phyloP scores from a whole-genome alignment of 2,329 filamentous ascomycete genomes.

The Fusarium duplospermum region DNA sequence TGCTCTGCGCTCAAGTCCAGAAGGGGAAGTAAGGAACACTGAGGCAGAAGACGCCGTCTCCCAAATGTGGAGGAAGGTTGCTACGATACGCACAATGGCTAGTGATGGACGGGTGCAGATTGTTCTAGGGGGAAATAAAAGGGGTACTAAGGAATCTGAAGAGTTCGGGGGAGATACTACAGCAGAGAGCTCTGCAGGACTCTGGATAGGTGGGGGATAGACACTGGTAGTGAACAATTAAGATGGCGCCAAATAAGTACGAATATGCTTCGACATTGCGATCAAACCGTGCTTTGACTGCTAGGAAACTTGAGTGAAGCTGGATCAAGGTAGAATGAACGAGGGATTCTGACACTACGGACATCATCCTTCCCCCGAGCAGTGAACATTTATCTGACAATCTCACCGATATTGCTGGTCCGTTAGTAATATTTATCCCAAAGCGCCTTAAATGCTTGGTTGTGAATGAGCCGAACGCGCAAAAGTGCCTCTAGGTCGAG shows the following conservation, averaged over 20 bases:
- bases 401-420: background rate
- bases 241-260: background rate
- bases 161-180: background rate
- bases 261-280: background rate
- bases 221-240: background rate
- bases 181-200: background rate
- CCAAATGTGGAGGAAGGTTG: background rate
- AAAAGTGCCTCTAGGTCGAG: background rate
- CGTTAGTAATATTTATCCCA: background rate
- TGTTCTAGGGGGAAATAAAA: background rate
- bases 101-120: background rate
- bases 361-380: background rate
- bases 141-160: background rate
- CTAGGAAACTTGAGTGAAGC: background rate
- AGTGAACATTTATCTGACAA: background rate
- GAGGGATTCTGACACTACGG: too few relatives aligned
- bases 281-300: background rate
- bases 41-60: background rate
- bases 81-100: background rate
- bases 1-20: background rate
- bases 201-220: background rate
- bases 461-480: background rate
- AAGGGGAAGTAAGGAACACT: background rate
- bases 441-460: background rate
- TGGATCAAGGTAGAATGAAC: background rate